Evolutionary conservation across 139 green algal genomes (phyloP).

Genomic region (Eudorina sp.): DNA sequence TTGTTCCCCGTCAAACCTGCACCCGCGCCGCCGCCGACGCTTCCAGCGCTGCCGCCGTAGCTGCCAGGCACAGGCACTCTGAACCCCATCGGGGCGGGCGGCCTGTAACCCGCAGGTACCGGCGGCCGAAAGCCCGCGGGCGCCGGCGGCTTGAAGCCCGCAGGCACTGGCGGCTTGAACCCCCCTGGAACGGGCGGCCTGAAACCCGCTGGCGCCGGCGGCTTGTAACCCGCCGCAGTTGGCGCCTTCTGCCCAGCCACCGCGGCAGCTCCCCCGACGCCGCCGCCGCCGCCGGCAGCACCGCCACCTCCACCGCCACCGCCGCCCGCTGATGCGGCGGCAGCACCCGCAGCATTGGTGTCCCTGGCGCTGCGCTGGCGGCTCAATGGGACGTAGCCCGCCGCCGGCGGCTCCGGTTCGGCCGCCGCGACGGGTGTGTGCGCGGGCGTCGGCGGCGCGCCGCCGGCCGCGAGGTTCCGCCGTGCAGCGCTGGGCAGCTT

Average conservation of each 20-base stretch:
- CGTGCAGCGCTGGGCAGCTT: constrained; percentile 36
- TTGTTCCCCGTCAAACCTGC: constrained; percentile 16
- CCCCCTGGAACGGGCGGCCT: background rate
- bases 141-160: constrained; percentile 7
- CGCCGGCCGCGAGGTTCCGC: background rate
- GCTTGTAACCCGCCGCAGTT: background rate
- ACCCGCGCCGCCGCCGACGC: background rate
- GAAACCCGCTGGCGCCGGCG: background rate
- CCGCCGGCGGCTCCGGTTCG: background rate
- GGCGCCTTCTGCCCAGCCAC: background rate
- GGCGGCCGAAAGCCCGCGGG: constrained; percentile 27
- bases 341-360: no score
- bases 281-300: background rate
- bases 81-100: background rate
- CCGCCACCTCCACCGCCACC: background rate
- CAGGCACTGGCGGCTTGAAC: background rate
- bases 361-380: background rate
- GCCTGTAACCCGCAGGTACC: no score
- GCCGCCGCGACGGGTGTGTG: background rate
- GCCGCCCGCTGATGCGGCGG: no score
- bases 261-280: background rate
- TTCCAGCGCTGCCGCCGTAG: background rate
- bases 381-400: constrained; percentile 30
- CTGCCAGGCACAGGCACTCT: background rate
- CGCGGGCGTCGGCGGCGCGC: background rate